Conservation (phyloP, 495 filamentous ascomycete genomes). For the Annulohypoxylon maeteangense region DNA sequence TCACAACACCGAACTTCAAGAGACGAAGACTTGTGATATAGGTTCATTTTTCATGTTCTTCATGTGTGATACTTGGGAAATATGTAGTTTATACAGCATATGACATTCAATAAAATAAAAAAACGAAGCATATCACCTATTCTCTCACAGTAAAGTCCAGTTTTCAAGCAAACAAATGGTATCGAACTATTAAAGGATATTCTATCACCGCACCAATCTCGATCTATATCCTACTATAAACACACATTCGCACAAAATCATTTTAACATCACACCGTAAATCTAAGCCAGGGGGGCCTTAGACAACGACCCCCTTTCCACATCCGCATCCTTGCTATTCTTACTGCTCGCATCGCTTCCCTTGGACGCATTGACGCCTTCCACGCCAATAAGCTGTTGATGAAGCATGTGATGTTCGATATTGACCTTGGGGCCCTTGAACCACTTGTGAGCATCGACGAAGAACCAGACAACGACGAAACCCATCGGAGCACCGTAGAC, state of each 20-base stretch:
- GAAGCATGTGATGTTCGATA: conserved; percentile 57
- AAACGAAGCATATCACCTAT: too few species aligned
- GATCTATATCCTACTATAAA: background rate
- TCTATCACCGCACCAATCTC: background rate
- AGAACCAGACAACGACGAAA: conserved; percentile 73
- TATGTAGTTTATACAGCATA: background rate
- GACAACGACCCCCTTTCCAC: conserved; percentile 39
- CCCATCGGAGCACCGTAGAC: conserved; percentile 71
- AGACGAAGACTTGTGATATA: too few species aligned
- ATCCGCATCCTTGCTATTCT: conserved; percentile 30
- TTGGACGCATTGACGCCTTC: conserved; percentile 29
- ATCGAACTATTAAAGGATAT: background rate
- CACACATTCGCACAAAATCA: background rate
- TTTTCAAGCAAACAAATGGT: background rate
- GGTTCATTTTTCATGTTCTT: too few species aligned
- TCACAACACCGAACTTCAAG: too few species aligned
- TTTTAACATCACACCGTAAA: background rate
- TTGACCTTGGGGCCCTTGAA: conserved; percentile 80
- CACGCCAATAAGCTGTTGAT: conserved; percentile 26
- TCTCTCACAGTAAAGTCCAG: too few species aligned
- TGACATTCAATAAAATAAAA: background rate
- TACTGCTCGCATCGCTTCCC: background rate
- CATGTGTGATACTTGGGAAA: background rate
- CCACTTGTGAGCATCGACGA: conserved; percentile 73
- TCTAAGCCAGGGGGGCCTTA: conserved; percentile 23